Evolutionary conservation across 768 basidiomycete species (phyloP), one percentile per base, ranked within the genome.

Genomic region (Boletus vinaceobasis): DNA sequence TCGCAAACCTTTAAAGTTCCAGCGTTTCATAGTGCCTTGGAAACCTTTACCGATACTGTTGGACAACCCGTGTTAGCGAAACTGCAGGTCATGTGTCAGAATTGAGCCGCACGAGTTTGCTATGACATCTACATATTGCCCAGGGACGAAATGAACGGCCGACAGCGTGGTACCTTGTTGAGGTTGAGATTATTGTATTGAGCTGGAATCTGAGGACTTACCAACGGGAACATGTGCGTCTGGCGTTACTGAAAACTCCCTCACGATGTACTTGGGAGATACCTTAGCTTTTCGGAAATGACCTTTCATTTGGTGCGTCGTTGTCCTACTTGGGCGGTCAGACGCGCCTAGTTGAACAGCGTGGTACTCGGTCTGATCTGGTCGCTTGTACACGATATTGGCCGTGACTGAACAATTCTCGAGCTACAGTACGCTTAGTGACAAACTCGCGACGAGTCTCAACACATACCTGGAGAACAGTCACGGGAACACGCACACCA

Each of bases 21-120:
- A 94, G 44, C 92, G 80, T 70, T 98, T 99, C 97, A 99, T 99
- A 29, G 81, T 85, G 64, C 97, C 97, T 59, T 93, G 90, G 72
- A 95, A 98, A 8, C 97, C 97, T 73, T 98, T 98, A 23, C 97
- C 97, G 54, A 96, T 90, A 4, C 95, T 99, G 53, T 38, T 49
- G 10, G 43, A 21, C 57, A 42, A 43, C n/a, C 23, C 26, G 26
- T 11, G 31, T 65, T 14, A 67, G 60, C 40, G 17, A 45, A 48
- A 23, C 7, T 27, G 13, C 23, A 35, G 17, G 23, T 38, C 47
- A 46, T 33, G 21, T 17, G 35, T 31, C 26, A 17, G 32, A 56
- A 48, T 42, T 11, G 33, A 35, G 38, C 13, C 91, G 61, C 65
- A 98, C 96, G 90, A 92, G 60, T 88, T 90, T 7, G 89, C 90